Conservation (phyloP, 202 grass and related monocot genomes). For the Eragrostis tef region DNA sequence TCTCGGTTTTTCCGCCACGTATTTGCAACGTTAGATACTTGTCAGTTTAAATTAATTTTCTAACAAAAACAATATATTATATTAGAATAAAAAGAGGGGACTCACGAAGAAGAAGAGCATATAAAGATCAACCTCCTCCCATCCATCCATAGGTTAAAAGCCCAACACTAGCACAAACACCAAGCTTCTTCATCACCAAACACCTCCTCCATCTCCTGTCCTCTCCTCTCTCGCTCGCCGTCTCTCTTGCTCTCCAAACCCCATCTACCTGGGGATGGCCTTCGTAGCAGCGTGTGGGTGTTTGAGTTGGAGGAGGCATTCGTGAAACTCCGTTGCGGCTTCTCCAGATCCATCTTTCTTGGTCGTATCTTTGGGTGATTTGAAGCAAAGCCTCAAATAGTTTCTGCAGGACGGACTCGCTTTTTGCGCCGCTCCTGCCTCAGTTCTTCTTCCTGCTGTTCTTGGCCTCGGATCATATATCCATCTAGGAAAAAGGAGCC, state of each 20-base stretch:
- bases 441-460: conserved; percentile 36
- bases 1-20: neutral
- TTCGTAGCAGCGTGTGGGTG: conserved; percentile 22
- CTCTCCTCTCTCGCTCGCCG: neutral
- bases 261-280: conserved; percentile 17
- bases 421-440: conserved; percentile 47
- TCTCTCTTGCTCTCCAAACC: conserved; percentile 42
- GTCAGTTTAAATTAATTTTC: too few species aligned
- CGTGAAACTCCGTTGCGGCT: conserved; percentile 15
- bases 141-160: conserved; percentile 59
- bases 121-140: conserved; percentile 13
- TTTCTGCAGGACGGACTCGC: conserved; percentile 39
- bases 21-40: neutral
- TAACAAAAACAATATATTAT: too few species aligned
- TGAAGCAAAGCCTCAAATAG: conserved; percentile 41
- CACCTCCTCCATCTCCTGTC: conserved; percentile 20
- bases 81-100: neutral
- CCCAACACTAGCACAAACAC: conserved; percentile 41
- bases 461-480: conserved; percentile 47
- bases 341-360: conserved; percentile 47
- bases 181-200: conserved; percentile 10
- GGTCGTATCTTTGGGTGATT: conserved; percentile 42
- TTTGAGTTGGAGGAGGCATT: conserved; percentile 39
- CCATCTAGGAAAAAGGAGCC: conserved; percentile 31
- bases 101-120: neutral